Conservation (phyloP, 2,329 filamentous ascomycete genomes). For the Penicillium italicum region DNA sequence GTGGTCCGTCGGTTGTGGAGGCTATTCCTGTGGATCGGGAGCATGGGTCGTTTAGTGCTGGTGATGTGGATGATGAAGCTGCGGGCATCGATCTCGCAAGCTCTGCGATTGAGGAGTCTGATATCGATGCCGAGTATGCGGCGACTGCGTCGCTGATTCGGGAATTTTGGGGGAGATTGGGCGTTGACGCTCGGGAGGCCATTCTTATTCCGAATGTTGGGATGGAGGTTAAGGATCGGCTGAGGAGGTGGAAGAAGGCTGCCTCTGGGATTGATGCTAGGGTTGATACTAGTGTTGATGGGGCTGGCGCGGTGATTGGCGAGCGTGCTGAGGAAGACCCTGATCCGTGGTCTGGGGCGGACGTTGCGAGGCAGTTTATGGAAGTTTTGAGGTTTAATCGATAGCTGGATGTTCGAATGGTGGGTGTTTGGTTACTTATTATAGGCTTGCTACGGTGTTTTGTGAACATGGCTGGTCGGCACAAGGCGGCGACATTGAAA, state of each 20-base stretch:
- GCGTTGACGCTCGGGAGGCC: slow-evolving; percentile 38
- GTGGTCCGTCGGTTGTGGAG: slow-evolving; percentile 35
- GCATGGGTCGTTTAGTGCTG: background rate
- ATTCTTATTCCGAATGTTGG: slow-evolving; percentile 42
- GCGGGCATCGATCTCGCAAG: slow-evolving; percentile 27
- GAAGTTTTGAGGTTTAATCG: slow-evolving; percentile 45
- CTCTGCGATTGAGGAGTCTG: slow-evolving; percentile 34
- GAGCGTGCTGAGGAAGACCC: slow-evolving; percentile 28
- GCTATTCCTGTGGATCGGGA: slow-evolving; percentile 17
- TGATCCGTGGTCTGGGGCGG: slow-evolving; percentile 36
- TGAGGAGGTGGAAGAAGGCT: slow-evolving; percentile 22
- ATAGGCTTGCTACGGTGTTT: background rate
- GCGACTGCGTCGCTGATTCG: slow-evolving; percentile 37
- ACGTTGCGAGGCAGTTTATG: slow-evolving; percentile 46
- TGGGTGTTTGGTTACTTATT: background rate
- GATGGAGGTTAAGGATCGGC: slow-evolving; percentile 35
- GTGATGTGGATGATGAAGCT: slow-evolving; percentile 19
- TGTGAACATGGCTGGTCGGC: background rate
- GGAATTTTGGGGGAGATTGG: slow-evolving; percentile 42
- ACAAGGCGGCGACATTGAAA: background rate
- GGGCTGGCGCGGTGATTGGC: slow-evolving; percentile 5
- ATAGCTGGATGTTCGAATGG: slow-evolving; percentile 13
- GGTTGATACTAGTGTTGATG: slow-evolving; percentile 1
- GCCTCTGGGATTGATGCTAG: slow-evolving; percentile 8
- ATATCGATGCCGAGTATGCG: slow-evolving; percentile 39